These are phyloP conservation scores for Bryoerythrophyllum caledonicum DNA, from an alignment of 225 moss, liverwort and hornwort genomes.

Conservation along the genomic window DNA sequence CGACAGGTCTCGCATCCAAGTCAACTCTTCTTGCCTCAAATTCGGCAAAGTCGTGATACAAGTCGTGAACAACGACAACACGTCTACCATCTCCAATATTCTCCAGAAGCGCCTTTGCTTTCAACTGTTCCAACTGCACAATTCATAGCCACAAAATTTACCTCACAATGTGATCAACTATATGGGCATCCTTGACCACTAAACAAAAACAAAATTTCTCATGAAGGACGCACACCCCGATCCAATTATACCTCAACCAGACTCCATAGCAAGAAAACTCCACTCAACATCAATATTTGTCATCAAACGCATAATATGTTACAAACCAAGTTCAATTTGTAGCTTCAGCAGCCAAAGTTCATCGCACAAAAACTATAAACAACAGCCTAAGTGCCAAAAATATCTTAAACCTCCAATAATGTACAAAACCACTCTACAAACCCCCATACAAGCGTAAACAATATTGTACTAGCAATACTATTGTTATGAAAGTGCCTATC, in stretches of 20 bases:
- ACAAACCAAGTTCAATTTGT: too few relatives aligned
- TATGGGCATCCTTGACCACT: not conserved
- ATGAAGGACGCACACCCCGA: not conserved
- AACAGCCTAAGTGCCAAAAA: not conserved
- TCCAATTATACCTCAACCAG: too few relatives aligned
- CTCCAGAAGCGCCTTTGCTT: not conserved
- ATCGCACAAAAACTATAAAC: too few relatives aligned
- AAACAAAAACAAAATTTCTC: too few relatives aligned
- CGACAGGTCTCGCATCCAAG: too few relatives aligned
- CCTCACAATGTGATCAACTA: not conserved
- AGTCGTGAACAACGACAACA: not conserved
- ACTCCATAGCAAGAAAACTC: not conserved
- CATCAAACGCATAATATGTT: too few relatives aligned
- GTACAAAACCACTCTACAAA: not conserved
- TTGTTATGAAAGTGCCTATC: too few relatives aligned
- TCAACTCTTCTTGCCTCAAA: not conserved
- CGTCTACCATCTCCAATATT: not conserved
- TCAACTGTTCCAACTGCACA: not conserved
- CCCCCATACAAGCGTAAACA: not conserved
- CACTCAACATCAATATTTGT: too few relatives aligned
- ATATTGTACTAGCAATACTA: not conserved
- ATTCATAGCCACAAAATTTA: not conserved
- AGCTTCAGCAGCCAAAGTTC: too few relatives aligned
- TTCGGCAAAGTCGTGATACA: not conserved
- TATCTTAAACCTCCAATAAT: not conserved